Conservation (phyloP, 768 basidiomycete genomes). For the Filobasidium floriforme region DNA sequence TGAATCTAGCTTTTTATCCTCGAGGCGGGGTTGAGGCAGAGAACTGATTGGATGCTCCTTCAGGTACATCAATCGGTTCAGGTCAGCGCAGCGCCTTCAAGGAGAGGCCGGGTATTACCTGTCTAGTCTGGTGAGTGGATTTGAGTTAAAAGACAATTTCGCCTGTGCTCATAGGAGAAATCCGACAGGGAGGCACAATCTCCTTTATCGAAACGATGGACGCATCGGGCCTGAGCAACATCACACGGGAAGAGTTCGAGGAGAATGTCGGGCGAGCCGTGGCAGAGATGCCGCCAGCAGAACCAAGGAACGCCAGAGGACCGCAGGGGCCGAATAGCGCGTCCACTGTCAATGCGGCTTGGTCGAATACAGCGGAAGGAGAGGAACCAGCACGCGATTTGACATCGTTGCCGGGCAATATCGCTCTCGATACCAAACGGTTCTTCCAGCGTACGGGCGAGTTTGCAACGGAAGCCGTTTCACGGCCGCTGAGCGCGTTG, state of each 20-base stretch:
- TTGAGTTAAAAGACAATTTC: neutral
- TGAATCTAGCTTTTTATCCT: conserved; percentile 41
- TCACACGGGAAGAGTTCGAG: conserved; percentile 89
- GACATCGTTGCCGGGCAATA: conserved; percentile 53
- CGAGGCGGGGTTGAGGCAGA: too few species aligned
- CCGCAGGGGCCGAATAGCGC: conserved; percentile 52
- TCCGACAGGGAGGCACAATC: conserved; percentile 77
- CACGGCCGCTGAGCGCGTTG: conserved; percentile 82
- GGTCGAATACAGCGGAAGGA: conserved; percentile 47
- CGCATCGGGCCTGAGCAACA: conserved; percentile 84
- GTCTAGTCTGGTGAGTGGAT: conserved; percentile 69
- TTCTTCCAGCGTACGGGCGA: conserved; percentile 85
- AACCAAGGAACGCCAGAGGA: conserved; percentile 65
- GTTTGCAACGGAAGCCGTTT: conserved; percentile 55
- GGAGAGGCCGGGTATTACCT: conserved; percentile 97
- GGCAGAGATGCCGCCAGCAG: conserved; percentile 57
- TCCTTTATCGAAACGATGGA: conserved; percentile 99
- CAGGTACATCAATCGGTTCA: conserved; percentile 91
- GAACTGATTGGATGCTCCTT: neutral
- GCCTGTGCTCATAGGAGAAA: neutral
- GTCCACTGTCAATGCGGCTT: conserved; percentile 30
- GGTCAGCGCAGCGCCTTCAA: conserved; percentile 78
- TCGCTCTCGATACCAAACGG: conserved; percentile 65
- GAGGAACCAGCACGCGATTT: conserved; percentile 84
- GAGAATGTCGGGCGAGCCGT: conserved; percentile 61